Conservation (phyloP, 345 rosid species). For the Alliaria petiolata region DNA sequence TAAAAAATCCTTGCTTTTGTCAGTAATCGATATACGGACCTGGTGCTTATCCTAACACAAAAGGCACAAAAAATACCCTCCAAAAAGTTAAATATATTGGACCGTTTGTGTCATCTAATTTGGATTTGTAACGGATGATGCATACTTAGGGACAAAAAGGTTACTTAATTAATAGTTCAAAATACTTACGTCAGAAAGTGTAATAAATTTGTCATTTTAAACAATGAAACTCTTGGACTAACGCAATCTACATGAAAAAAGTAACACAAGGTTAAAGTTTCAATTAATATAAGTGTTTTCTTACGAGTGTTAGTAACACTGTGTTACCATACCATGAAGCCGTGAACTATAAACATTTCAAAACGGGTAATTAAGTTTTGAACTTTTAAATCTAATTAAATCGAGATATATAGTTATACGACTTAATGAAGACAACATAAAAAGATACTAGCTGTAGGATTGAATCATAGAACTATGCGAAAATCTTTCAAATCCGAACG, state of each 20-base stretch:
- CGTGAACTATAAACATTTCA: background rate
- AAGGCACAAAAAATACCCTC: constrained; percentile 16
- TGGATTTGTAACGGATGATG: constrained; percentile 26
- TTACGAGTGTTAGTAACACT: too few relatives aligned
- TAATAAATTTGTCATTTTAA: background rate
- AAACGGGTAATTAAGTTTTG: background rate
- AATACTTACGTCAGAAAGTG: constrained; percentile 10
- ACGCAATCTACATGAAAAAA: background rate
- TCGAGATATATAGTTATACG: background rate
- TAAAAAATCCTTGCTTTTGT: background rate
- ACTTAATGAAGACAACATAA: background rate
- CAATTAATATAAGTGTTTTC: background rate
- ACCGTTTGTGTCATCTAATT: constrained; percentile 27
- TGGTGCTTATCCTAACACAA: constrained; percentile 29
- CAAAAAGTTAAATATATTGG: constrained; percentile 11
- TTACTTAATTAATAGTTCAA: background rate
- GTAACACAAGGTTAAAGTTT: background rate
- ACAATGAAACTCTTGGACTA: background rate
- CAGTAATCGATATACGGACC: constrained; percentile 6
- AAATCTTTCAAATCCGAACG: background rate
- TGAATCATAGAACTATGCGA: background rate
- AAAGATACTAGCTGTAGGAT: background rate
- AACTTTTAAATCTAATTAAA: background rate
- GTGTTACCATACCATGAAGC: background rate
- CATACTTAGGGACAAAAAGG: constrained; percentile 9